A percentile compares a stretch with the other conserved stretches of the same genome.
Evolutionary conservation across 371 early-diverging fungal genomes (phyloP).

Genomic region (Amoeboaphelidium occidentale): DNA sequence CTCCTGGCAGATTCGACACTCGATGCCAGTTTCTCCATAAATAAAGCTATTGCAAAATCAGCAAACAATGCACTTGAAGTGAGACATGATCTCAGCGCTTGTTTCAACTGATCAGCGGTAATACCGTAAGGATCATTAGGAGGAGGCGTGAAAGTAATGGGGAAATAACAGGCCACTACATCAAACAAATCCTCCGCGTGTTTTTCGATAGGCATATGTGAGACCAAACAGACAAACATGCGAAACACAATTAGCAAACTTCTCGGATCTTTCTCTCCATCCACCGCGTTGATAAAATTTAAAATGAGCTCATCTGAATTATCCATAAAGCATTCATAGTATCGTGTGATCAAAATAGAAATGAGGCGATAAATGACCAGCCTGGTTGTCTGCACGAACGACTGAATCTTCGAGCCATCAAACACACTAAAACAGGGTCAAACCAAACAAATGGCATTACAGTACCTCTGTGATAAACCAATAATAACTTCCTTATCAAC

Average conservation of each 20-base stretch:
- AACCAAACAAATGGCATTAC: too few relatives aligned
- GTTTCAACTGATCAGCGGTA: constrained; percentile 66
- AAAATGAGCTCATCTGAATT: too few relatives aligned
- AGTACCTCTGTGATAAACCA: too few relatives aligned
- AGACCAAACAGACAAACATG: constrained; percentile 30
- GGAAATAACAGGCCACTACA: constrained; percentile 89
- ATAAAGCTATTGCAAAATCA: not conserved
- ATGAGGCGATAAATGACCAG: too few relatives aligned
- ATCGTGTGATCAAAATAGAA: too few relatives aligned
- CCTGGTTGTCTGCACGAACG: too few relatives aligned
- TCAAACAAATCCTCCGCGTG: constrained; percentile 56
- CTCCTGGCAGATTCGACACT: too few relatives aligned
- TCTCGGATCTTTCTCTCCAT: constrained; percentile 94
- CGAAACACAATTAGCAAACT: constrained; percentile 66
- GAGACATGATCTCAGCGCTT: constrained; percentile 22
- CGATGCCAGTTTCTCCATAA: not conserved
- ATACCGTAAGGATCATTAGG: constrained; percentile 81
- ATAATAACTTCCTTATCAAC: too few relatives aligned
- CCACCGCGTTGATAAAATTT: constrained; percentile 66
- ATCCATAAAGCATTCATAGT: too few relatives aligned
- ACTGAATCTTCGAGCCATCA: too few relatives aligned
- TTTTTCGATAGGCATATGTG: not conserved
- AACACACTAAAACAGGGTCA: too few relatives aligned
- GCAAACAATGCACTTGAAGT: not conserved
- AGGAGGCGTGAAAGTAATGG: constrained; percentile 86